Base-by-base conservation (phyloP, 2,329 filamentous ascomycete genomes). In the Aspergillus japonicus region DNA sequence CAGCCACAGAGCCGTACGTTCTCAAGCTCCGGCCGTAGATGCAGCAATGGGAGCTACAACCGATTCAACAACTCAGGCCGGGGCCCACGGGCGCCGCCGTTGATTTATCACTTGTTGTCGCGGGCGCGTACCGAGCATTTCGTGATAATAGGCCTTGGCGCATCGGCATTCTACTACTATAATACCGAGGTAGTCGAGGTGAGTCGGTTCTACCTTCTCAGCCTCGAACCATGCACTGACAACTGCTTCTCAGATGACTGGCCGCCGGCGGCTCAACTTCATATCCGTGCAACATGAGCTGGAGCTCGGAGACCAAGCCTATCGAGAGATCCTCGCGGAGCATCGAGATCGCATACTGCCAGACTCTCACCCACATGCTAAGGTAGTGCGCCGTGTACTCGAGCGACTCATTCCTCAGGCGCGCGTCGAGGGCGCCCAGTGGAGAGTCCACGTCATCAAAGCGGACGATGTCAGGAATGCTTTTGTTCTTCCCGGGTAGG, bases 371-470 rank as follows among this genome's bases (percentile, higher is more conserved):
- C 80, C 78, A 10, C 66, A 82, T 24, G 79, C 82, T 31, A 66
- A 70, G 29, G 72, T 77, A 68, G 84, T 87, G 14, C 76, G 82
- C 61, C 71, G 77, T 23, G 84, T 88, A 1, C 66, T 87, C 48
- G 71, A 81, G 51, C 71, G 83, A 23, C 69, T 88, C 61, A 76
- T 88, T 48, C 83, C 85, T 11, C 76, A 78, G 58, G 81, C 79
- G 26, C 78, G 78, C 8, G 66, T 81, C 35, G 71, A 78, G 19
- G 76, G 77, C 48, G 73, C 66, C 39, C 66, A 71, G 52, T 88
- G 86, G 85, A 82, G 83, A 62, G 80, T 87, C 0, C 78, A 85
- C 71, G 85, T 88, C 21, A 86, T 88, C 53, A 75, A 86, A 6
- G 73, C 76, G 55, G 66, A 71, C 61, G 39, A 50, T n/a, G 70